Percentiles rank a stretch among this genome's conserved stretches.
These are phyloP conservation scores for Calonectria pseudoturangicola DNA, from an alignment of 2,329 filamentous ascomycete genomes.

Conservation along the genomic window DNA sequence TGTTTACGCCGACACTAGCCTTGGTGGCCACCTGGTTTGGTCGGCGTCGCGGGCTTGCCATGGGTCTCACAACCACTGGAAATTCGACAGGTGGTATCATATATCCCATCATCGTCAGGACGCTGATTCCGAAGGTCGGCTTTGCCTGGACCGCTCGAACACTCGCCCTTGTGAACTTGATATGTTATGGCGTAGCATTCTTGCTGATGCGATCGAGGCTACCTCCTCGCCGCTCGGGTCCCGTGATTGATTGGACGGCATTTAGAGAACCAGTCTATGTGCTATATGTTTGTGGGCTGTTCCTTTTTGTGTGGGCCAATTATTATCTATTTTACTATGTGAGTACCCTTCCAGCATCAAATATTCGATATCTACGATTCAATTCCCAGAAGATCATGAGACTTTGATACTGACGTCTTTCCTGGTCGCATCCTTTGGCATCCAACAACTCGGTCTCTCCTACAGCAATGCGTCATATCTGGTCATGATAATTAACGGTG, in stretches of 20 bases:
- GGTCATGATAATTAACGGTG: slow-evolving; percentile 63
- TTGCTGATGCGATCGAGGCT: slow-evolving; percentile 57
- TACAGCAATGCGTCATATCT: slow-evolving; percentile 60
- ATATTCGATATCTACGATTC: too few species aligned
- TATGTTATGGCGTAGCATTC: slow-evolving; percentile 78
- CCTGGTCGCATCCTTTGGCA: slow-evolving; percentile 52
- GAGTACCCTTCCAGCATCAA: slow-evolving; percentile 30
- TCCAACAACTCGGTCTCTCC: slow-evolving; percentile 58
- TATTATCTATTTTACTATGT: slow-evolving; percentile 67
- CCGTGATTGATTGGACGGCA: slow-evolving; percentile 57
- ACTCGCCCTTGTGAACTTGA: slow-evolving; percentile 81
- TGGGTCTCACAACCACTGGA: slow-evolving; percentile 75
- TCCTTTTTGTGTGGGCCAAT: slow-evolving; percentile 63
- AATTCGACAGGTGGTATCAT: slow-evolving; percentile 72
- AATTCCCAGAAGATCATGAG: neutral
- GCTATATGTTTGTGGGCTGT: slow-evolving; percentile 59
- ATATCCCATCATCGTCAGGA: slow-evolving; percentile 72
- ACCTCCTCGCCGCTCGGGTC: slow-evolving; percentile 48
- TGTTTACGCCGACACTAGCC: slow-evolving; percentile 74
- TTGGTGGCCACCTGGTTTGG: slow-evolving; percentile 77
- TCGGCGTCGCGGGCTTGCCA: slow-evolving; percentile 70
- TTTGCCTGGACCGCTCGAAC: slow-evolving; percentile 76
- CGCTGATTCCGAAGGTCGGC: slow-evolving; percentile 70
- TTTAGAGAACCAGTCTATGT: slow-evolving; percentile 60
- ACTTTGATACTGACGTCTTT: neutral